Percentiles rank a stretch among this genome's conserved stretches.
Conservation (phyloP, 2,329 filamentous ascomycete genomes). For the Arthrobotrys sinensis region DNA sequence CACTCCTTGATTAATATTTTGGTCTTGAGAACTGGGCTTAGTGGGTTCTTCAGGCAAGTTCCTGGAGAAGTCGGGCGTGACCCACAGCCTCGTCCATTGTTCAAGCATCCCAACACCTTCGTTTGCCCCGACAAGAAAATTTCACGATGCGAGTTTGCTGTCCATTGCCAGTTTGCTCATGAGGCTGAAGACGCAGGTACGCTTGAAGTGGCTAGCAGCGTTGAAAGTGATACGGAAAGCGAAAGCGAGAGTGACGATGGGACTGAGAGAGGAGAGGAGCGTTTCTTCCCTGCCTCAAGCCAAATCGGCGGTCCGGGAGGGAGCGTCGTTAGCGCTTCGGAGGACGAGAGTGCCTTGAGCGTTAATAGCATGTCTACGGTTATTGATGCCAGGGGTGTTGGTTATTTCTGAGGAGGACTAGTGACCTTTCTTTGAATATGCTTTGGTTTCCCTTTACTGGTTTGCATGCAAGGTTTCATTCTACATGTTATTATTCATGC, state of each 20-base stretch:
- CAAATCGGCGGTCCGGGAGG: background rate
- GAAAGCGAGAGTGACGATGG: background rate
- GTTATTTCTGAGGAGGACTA: background rate
- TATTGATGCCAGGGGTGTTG: background rate
- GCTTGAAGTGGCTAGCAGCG: background rate
- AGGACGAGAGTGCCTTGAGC: background rate
- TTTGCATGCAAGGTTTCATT: too few relatives aligned
- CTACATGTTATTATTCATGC: too few relatives aligned
- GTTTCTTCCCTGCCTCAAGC: background rate
- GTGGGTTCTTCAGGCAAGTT: background rate
- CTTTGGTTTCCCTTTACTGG: too few relatives aligned
- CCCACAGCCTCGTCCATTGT: conserved; percentile 5
- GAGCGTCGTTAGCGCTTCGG: conserved; percentile 8
- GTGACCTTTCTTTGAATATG: background rate
- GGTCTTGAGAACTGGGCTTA: background rate
- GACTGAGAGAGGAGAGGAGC: background rate
- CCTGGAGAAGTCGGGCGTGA: conserved; percentile 24
- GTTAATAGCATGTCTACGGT: background rate
- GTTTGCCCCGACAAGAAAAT: conserved; percentile 32
- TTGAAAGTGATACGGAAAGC: background rate
- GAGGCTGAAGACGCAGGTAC: background rate
- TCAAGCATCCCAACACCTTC: conserved; percentile 21
- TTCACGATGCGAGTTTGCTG: conserved; percentile 22
- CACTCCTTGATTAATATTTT: background rate
- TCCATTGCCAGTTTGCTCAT: conserved; percentile 38